Percentiles rank a stretch among this genome's conserved stretches.
Conservation (phyloP, 108 stramenopile genomes). For the Fistulifera pelliculosa region DNA sequence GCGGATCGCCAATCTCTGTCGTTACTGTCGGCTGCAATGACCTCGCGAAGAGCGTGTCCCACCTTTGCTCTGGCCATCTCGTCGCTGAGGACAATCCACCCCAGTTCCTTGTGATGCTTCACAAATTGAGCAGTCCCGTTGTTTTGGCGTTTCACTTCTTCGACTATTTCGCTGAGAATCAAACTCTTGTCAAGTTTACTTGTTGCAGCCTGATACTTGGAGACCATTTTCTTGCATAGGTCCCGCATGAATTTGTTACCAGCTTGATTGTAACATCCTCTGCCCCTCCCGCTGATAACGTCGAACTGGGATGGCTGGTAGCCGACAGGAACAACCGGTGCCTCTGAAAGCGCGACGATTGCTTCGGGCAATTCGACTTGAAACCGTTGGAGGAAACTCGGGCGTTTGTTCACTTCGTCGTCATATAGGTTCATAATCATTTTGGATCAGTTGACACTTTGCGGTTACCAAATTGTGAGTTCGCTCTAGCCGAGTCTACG, state of each 20-base stretch:
- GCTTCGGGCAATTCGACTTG: background rate
- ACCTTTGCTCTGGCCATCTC: conserved; percentile 11
- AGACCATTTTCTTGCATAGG: background rate
- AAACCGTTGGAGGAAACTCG: too few species aligned
- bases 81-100: conserved; percentile 6
- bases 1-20: too few species aligned
- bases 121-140: conserved; percentile 5
- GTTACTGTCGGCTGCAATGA: background rate
- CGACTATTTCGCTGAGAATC: conserved; percentile 1
- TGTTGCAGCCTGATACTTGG: background rate
- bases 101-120: conserved; percentile 1
- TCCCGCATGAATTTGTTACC: conserved; percentile 3
- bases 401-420: too few species aligned
- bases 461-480: too few species aligned
- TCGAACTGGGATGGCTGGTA: conserved; percentile 5
- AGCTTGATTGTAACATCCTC: conserved; percentile 1
- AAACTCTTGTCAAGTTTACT: conserved; percentile 5
- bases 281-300: conserved; percentile 8
- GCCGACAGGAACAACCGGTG: background rate
- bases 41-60: conserved; percentile 12
- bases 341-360: background rate
- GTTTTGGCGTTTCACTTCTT: conserved; percentile 1
- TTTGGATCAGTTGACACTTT: too few species aligned
- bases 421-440: too few species aligned
- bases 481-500: too few species aligned